Evolutionary conservation across 495 filamentous ascomycete species (phyloP).

Genomic region (Cudoniella acicularis): DNA sequence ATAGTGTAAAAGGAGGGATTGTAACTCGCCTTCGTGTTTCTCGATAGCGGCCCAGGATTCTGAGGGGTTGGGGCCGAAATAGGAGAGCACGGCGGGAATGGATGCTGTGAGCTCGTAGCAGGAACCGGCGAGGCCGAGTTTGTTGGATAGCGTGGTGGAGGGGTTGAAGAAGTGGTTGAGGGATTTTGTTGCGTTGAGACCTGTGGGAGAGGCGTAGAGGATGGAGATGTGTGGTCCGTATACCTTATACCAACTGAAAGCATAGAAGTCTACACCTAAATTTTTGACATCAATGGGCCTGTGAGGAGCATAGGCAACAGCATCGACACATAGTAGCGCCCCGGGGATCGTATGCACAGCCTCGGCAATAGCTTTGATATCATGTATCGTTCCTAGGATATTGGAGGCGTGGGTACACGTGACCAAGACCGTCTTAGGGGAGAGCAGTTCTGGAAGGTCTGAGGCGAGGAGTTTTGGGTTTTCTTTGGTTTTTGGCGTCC

Average conservation of each 20-base stretch:
- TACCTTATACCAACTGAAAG: conserved; percentile 73
- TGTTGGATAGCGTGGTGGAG: conserved; percentile 50
- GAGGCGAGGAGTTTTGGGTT: conserved; percentile 53
- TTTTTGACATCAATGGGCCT: conserved; percentile 59
- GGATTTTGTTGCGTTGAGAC: conserved; percentile 45
- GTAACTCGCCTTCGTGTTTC: conserved; percentile 56
- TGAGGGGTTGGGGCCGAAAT: conserved; percentile 39
- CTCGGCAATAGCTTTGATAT: conserved; percentile 52
- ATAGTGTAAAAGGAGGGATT: conserved; percentile 52
- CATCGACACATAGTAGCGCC: conserved; percentile 50
- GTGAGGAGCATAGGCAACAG: conserved; percentile 69
- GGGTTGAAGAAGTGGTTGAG: conserved; percentile 69
- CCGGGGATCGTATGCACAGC: conserved; percentile 45
- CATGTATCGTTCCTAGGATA: conserved; percentile 65
- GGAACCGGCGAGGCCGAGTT: conserved; percentile 61
- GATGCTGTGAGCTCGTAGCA: conserved; percentile 63
- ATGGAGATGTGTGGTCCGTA: conserved; percentile 69
- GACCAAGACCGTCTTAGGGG: conserved; percentile 57
- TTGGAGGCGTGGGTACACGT: conserved; percentile 68
- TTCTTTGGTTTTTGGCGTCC: conserved; percentile 42
- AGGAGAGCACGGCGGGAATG: conserved; percentile 53
- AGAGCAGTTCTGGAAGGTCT: conserved; percentile 51
- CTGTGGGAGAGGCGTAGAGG: conserved; percentile 54
- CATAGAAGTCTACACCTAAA: conserved; percentile 68
- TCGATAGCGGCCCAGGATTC: conserved; percentile 50